Conservation (phyloP, 176 grass and related monocot species). For the Bonia amplexicaulis region DNA sequence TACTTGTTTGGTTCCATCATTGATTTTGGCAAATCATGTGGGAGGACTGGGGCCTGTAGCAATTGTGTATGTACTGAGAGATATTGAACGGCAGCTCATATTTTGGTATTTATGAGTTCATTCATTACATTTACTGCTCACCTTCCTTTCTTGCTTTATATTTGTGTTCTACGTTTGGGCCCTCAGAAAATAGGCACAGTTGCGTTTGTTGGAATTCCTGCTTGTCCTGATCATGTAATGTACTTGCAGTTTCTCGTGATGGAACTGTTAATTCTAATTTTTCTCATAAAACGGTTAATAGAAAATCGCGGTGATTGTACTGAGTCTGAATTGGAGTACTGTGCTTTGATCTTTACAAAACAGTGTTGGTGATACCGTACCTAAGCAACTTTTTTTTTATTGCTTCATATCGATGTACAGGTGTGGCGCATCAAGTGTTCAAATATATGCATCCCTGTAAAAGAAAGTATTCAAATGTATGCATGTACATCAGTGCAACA, state of each 20-base stretch:
- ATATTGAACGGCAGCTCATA: background rate
- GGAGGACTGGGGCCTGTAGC: background rate
- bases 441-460: background rate
- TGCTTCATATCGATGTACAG: background rate
- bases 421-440: background rate
- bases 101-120: background rate
- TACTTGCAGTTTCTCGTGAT: background rate
- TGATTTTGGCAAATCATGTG: background rate
- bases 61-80: background rate
- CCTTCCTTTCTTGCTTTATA: background rate
- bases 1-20: slow-evolving; percentile 23
- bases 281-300: background rate
- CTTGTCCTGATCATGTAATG: background rate
- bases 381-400: background rate
- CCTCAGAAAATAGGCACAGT: background rate
- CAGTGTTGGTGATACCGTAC: background rate
- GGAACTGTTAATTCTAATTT: background rate
- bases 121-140: background rate
- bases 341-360: slow-evolving; percentile 14
- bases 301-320: background rate
- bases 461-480: background rate
- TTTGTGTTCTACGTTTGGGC: background rate
- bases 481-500: background rate
- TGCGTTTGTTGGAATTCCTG: background rate
- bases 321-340: background rate